A percentile compares a stretch with the other conserved stretches of the same genome.
phyloP scores from a whole-genome alignment of 345 rosid species.

The Zanthoxylum bungeanum region DNA sequence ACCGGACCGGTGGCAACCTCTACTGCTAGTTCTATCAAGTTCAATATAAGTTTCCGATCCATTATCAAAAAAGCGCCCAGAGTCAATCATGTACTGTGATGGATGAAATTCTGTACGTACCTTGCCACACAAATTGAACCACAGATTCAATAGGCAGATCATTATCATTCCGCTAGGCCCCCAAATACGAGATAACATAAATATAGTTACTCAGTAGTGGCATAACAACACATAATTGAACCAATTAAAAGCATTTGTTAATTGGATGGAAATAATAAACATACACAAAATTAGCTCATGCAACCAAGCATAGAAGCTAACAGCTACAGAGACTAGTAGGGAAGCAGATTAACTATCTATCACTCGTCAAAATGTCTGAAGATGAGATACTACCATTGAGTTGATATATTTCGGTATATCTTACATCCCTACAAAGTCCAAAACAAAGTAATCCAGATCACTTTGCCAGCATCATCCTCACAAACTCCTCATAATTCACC shows the following conservation, averaged over 20 bases:
- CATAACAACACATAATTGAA: not conserved
- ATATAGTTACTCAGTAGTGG: not conserved
- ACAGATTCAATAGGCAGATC: not conserved
- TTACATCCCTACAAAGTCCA: not conserved
- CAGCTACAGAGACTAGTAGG: not conserved
- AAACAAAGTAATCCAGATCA: not conserved
- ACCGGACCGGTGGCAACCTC: no score
- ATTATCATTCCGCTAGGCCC: no score
- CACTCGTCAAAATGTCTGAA: not conserved
- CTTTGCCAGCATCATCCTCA: slow-evolving; percentile 47
- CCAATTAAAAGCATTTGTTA: not conserved
- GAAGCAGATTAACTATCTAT: not conserved
- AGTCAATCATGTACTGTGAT: no score
- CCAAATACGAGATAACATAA: no score
- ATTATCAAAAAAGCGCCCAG: no score
- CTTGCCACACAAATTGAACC: not conserved
- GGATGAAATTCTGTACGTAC: no score
- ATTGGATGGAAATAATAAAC: not conserved
- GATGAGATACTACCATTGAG: not conserved
- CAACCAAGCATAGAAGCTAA: not conserved
- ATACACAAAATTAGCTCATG: not conserved
- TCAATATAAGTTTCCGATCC: no score
- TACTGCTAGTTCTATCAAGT: no score
- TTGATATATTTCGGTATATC: not conserved
- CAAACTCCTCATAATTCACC: slow-evolving; percentile 42